Evolutionary conservation across 305 asterid species (phyloP), one percentile per base, ranked within the genome.

Genomic region (Rubia balearica): DNA sequence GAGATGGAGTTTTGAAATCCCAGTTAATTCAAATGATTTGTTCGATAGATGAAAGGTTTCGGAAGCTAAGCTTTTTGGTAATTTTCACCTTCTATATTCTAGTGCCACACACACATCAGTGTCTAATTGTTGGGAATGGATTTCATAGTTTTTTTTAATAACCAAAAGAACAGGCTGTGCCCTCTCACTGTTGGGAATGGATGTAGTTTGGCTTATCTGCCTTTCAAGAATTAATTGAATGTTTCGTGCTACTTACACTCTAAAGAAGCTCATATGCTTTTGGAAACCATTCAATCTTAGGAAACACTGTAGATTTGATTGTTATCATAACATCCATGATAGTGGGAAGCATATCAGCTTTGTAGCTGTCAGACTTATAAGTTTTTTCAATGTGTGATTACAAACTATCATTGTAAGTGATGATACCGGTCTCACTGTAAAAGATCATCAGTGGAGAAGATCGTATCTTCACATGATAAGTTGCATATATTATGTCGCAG

Each of bases 41-140:
- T 64, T 81, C 90, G 72, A 85, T 90, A 72, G 97, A 93, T 77
- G 92, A 88, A 80, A 87, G 98, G 82, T 89, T 90, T 82, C 90
- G 74, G 70, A 88, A 85, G 89, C 87, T 93, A 69, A 82, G 98
- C 84, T 89, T 89, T 85, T 83, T 93, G 97, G 98, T 93, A 90
- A 84, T 53, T 61, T 65, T 75, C 51, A 10, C 53, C 10, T 2
- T 33, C 43, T 38, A 48, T 61, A 16, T 33, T 13, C 59, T n/a
- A 48, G 30, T 38, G 61, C 36, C 7, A 3, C 45, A 61, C 41
- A 61, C 36, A 57, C 6, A 53, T 3, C 60, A 4, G 19, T 41
- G 1, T 27, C 14, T 22, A 12, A 42, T 41, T 33, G 6, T 9
- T 13, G 67, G 5, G 36, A 2, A 33, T 33, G 36, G 36, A 33